phyloP scores from a whole-genome alignment of 306 rosid genomes.

The Citrullus colocynthis region DNA sequence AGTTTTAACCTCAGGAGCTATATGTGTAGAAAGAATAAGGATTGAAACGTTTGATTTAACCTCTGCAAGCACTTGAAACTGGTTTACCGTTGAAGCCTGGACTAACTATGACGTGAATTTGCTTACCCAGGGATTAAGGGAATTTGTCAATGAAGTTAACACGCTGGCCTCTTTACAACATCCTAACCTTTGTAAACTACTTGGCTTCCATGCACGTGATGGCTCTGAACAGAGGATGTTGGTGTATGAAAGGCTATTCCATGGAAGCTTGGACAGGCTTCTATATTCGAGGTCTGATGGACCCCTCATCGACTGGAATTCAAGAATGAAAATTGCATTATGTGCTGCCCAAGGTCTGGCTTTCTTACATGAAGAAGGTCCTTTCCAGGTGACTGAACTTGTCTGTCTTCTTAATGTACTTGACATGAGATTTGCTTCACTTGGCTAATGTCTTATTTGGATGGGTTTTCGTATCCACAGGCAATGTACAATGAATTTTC shows the following conservation, averaged over 20 bases:
- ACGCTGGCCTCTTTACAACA: conserved; percentile 79
- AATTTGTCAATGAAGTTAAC: conserved; percentile 64
- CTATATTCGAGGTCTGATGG: conserved; percentile 84
- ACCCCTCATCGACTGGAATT: conserved; percentile 90
- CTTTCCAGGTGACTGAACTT: conserved; percentile 68
- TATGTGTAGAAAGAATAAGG: not conserved
- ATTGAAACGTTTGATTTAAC: not conserved
- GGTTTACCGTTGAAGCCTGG: not conserved
- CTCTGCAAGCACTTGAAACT: not conserved
- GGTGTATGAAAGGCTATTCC: conserved; percentile 84
- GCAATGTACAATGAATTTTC: conserved; percentile 98
- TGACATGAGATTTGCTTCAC: not conserved
- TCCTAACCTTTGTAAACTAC: conserved; percentile 89
- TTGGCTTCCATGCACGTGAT: conserved; percentile 90
- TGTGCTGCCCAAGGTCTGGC: conserved; percentile 96
- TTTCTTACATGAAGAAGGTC: conserved; percentile 98
- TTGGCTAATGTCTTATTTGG: conserved; percentile 14
- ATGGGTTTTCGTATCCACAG: conserved; percentile 29
- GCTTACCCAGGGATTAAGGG: conserved; percentile 62
- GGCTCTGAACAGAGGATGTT: conserved; percentile 65
- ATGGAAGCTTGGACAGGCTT: conserved; percentile 81
- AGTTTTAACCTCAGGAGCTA: not conserved
- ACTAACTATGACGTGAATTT: not conserved
- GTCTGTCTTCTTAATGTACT: not conserved
- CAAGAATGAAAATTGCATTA: conserved; percentile 83